A percentile compares a stretch with the other conserved stretches of the same genome.
Evolutionary conservation across 805 yeast genomes (phyloP).

Genomic region (Yarrowia sp.): DNA sequence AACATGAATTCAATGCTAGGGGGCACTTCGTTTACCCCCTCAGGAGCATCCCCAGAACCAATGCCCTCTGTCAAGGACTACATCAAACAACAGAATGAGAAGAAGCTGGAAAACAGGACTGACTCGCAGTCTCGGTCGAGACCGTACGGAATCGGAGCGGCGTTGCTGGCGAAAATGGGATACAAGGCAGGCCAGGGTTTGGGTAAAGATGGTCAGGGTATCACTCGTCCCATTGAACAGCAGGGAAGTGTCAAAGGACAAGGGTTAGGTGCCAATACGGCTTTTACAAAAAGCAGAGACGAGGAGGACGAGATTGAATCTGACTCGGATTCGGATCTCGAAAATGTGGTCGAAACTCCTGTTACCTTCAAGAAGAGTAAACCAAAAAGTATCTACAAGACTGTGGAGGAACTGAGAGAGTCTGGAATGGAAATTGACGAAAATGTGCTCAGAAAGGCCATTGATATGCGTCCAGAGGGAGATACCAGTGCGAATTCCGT

Average conservation of each 20-base stretch:
- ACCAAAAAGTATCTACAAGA: slow-evolving; percentile 44
- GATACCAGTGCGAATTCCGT: background rate
- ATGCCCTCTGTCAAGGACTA: slow-evolving; percentile 29
- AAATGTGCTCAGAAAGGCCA: slow-evolving; percentile 25
- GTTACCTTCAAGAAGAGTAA: slow-evolving; percentile 28
- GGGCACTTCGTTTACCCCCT: too few species aligned
- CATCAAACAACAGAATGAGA: slow-evolving; percentile 24
- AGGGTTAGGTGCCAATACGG: slow-evolving; percentile 60
- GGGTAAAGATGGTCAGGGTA: slow-evolving; percentile 78
- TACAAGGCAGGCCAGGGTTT: slow-evolving; percentile 82
- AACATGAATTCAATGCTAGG: background rate
- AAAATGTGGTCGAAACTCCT: background rate
- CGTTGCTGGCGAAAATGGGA: slow-evolving; percentile 82
- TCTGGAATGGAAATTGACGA: slow-evolving; percentile 45
- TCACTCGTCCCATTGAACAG: slow-evolving; percentile 79
- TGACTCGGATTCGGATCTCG: slow-evolving; percentile 11
- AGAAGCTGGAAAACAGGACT: slow-evolving; percentile 18
- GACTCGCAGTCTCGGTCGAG: slow-evolving; percentile 2
- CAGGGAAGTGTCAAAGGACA: slow-evolving; percentile 67
- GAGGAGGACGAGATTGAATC: slow-evolving; percentile 1
- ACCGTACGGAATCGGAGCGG: slow-evolving; percentile 87
- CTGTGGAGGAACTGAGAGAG: slow-evolving; percentile 47
- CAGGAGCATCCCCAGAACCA: background rate
- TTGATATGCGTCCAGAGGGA: slow-evolving; percentile 18
- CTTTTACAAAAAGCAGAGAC: slow-evolving; percentile 5